Evolutionary conservation across 78 protist genomes (phyloP), one percentile per base, ranked within the genome.

Genomic region (Dictyostelium discoideum): DNA sequence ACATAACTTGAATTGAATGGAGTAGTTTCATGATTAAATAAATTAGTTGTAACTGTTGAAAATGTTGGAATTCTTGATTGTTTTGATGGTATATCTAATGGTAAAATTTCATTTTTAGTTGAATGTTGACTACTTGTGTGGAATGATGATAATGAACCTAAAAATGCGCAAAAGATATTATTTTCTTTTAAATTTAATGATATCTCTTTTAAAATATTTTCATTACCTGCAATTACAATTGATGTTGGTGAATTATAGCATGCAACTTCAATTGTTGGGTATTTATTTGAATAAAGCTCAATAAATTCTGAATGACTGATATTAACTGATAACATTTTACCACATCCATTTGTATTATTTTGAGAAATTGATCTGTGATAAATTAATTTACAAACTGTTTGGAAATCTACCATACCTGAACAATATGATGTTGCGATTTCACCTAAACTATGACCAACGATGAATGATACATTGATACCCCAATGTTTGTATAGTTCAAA

Each of bases 401-500:
- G 65, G 6, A 92, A 44, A 6, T 69, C 16, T 13, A 92, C 54
- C 18, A 57, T 65, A 14, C 89, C 89, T 10, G 96, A 74, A 63
- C 44, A 57, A 29, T 40, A 78, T 26, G 89, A 73, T 22, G 90
- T 24, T 54, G 96, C 65, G 22, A 92, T 44, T 50, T 92, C 96
- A 40, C 96, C 96, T 84, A 85, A 92, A 77, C 92, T 86, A 72
- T 93, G 96, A 54, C 96, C 96, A 10, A 78, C 3, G 2, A 93
- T 92, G 44, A 84, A 82, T 9, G 85, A 78, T 54, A 92, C 86
- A 3, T 44, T 26, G 13, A 93, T 40, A 44, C 86, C 86, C 78
- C 85, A 84, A 50, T 48, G 44, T 76, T 65, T 76, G 50, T 69
- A 93, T 2, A 93, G 42, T 40, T 77, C 50, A 20, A 39, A 67